Evolutionary conservation across 805 yeast genomes (phyloP), one percentile per base, ranked within the genome.

Genomic region (Danielia reshetovae): DNA sequence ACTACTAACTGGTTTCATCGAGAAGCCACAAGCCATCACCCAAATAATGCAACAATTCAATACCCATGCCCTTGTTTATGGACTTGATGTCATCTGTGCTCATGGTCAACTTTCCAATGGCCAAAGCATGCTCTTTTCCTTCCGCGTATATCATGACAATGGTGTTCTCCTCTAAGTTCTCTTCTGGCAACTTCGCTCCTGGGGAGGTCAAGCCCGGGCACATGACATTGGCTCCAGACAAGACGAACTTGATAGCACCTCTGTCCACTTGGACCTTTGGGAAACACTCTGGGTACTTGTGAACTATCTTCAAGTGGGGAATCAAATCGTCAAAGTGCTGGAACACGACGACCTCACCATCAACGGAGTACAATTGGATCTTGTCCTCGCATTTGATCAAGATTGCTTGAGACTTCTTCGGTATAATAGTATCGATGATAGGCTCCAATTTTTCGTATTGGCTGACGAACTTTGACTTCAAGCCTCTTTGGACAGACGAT

Each of bases 201-300:
- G 81, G 72, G 13, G 93, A 79, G 0, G 96, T 87, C 44, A 87
- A 71, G 13, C 96, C 96, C 3, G 96, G 96, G 61, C 96, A 89
- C 97, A 89, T 89, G 52, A 89, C 85, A 54, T 89, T 89, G 18
- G 97, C 96, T 37, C 97, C 97, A 4, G 95, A 82, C n/a, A 89
- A 65, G 17, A 89, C 93, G 54, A 89, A 89, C 60, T 89, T 89
- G 57, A 89, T 89, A 33, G 97, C 97, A 38, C 97, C 97, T 56
- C 96, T 74, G 53, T 89, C 97, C 9, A 90, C 97, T 54, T 80
- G 85, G 28, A 89, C 94, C 23, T 75, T 65, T 15, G 96, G 96
- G 64, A 89, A 89, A 24, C 81, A 76, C 7, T 74, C 70, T 4
- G 97, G 96, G 54, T 81, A 85, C 57, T 78, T 78, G 61, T 87